These are phyloP conservation scores for Malassezia cuniculi DNA, from an alignment of 1,284 basidiomycete genomes.

Conservation along the genomic window DNA sequence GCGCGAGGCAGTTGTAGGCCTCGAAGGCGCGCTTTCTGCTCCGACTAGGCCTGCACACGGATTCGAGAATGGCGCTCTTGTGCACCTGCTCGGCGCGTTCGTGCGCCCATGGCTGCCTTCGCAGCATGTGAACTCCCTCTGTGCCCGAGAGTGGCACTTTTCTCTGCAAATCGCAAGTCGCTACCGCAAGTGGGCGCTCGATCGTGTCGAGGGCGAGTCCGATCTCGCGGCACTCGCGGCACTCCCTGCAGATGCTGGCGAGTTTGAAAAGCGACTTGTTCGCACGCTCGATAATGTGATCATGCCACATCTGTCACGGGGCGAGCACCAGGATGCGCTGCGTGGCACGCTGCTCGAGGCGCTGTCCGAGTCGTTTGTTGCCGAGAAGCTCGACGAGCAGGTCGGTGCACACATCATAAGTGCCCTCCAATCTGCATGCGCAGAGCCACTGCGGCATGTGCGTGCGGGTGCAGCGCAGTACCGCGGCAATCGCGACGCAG, in stretches of 20 bases:
- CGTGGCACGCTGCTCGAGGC: background rate
- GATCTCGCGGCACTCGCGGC: background rate
- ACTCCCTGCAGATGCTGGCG: constrained; percentile 2
- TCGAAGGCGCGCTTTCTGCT: constrained; percentile 16
- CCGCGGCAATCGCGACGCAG: constrained; percentile 42
- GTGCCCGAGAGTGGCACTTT: constrained; percentile 33
- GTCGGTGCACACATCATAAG: constrained; percentile 19
- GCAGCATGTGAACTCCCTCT: constrained; percentile 25
- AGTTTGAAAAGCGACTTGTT: constrained; percentile 10
- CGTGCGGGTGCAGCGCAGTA: constrained; percentile 76
- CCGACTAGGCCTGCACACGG: constrained; percentile 6
- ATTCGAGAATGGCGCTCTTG: constrained; percentile 11
- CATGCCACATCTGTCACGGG: constrained; percentile 2
- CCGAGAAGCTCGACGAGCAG: background rate
- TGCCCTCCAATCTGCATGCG: constrained; percentile 63
- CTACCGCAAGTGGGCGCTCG: constrained; percentile 32
- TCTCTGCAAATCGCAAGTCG: constrained; percentile 35
- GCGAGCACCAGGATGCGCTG: background rate
- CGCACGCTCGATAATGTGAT: background rate
- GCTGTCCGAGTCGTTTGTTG: constrained; percentile 12
- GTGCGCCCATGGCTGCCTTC: constrained; percentile 21
- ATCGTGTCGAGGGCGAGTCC: constrained; percentile 9
- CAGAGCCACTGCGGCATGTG: constrained; percentile 71
- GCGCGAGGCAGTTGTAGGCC: constrained; percentile 65
- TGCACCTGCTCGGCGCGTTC: constrained; percentile 17